Evolutionary conservation across 208 protist species (phyloP).

Genomic region (Naegleria lovaniensis): DNA sequence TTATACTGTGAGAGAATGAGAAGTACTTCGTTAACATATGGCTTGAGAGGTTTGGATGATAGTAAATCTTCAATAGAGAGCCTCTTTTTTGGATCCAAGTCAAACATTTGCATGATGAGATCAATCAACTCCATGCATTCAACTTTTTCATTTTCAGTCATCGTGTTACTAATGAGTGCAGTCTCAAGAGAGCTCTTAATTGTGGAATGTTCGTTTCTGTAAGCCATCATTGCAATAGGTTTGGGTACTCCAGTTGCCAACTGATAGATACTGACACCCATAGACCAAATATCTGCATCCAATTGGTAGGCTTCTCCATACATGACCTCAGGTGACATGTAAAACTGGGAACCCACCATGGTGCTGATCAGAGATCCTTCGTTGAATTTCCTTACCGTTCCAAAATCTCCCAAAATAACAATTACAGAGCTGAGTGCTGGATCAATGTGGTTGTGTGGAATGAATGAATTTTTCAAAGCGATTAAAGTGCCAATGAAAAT

Average conservation of each 20-base stretch:
- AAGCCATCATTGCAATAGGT: background rate
- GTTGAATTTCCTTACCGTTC: background rate
- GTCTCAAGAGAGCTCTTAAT: background rate
- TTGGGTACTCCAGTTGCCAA: background rate
- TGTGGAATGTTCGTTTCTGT: background rate
- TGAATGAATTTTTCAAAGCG: background rate
- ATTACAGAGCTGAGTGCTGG: background rate
- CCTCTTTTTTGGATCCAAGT: background rate
- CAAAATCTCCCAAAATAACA: background rate
- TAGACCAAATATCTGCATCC: background rate
- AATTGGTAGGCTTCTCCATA: background rate
- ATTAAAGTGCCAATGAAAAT: background rate
- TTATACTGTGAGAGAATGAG: background rate
- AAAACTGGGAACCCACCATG: background rate
- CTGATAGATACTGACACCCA: background rate
- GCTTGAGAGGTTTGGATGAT: background rate
- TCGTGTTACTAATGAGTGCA: background rate
- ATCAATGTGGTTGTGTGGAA: background rate
- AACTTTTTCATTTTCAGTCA: background rate
- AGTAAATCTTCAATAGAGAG: background rate
- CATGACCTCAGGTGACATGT: background rate
- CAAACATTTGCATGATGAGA: background rate
- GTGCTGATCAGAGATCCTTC: background rate
- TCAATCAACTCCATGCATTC: background rate
- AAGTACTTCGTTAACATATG: background rate